Evolutionary conservation across 1,139 yeast species (phyloP), one percentile per base, ranked within the genome.

Genomic region (Hyphopichia pseudoburtonii): DNA sequence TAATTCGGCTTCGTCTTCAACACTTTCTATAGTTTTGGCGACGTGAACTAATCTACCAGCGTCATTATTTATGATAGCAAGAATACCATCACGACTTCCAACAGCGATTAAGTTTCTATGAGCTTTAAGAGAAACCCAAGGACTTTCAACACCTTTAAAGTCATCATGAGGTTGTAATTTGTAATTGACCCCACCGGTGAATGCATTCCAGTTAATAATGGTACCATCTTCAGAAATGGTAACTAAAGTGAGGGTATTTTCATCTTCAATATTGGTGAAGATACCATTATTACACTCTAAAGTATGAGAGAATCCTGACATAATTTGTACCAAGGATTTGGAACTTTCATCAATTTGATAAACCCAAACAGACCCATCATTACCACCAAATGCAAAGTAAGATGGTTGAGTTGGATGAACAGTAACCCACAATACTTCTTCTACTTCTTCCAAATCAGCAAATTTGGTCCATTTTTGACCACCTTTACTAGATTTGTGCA

Each of bases 291-390:
- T 82, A 56, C 92, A 83, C 47, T 88, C 94, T 47, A 76, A 66
- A 43, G 86, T 81, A 64, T 87, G 97, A 24, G 82, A 78, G 56
- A 80, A 84, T 19, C 95, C 92, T 32, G 89, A 80, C 78, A 89
- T 82, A 32, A 88, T 64, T 57, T 83, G 87, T 31, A 76, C 83
- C 40, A 82, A 59, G n/a, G 74, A 62, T 38, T 75, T 75, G 34
- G 73, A 61, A 12, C 60, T 55, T 30, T 77, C 77, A 46, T 79
- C 83, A 33, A 89, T 74, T 52, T 84, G 86, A 58, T 88, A 92
- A 23, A 86, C 89, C 96, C 97, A 92, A 11, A 90, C 95, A 0
- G 96, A 83, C 2, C 98, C 97, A 59, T 90, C 97, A 9, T 72
- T 70, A 28, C 90, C 92, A 42, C 98, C 97, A 55, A 88, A 87